A percentile compares a stretch with the other conserved stretches of the same genome.
Evolutionary conservation across 176 grass and related monocot genomes (phyloP).

Genomic region (Puccinellia tenuiflora): DNA sequence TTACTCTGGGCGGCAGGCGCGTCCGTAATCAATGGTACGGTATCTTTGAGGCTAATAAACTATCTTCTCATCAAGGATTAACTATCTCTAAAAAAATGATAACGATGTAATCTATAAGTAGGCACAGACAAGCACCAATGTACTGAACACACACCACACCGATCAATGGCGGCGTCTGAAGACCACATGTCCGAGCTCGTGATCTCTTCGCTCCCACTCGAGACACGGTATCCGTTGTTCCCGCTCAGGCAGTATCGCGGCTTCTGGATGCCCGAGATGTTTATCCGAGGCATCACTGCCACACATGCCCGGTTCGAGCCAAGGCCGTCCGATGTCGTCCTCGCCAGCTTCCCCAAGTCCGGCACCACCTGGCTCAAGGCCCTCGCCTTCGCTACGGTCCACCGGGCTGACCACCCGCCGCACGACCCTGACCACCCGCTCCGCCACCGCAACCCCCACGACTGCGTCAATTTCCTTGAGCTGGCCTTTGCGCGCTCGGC

Average conservation of each 20-base stretch:
- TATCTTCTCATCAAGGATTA: too few relatives aligned
- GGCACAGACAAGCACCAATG: too few relatives aligned
- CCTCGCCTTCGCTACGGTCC: neutral
- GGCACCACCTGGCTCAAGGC: slow-evolving; percentile 53
- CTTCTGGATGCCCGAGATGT: slow-evolving; percentile 11
- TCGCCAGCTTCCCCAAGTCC: slow-evolving; percentile 31
- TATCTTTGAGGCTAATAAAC: too few relatives aligned
- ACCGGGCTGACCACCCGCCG: neutral
- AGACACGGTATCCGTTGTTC: neutral
- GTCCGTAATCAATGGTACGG: too few relatives aligned
- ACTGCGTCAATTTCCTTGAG: too few relatives aligned
- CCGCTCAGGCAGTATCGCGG: slow-evolving; percentile 5
- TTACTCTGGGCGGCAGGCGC: too few relatives aligned
- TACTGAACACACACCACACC: too few relatives aligned
- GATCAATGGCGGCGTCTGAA: too few relatives aligned
- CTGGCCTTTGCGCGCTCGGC: too few relatives aligned
- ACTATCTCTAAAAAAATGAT: too few relatives aligned
- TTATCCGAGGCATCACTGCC: neutral
- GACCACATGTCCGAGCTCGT: neutral
- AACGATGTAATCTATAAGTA: too few relatives aligned
- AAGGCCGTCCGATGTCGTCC: neutral
- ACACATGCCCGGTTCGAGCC: neutral
- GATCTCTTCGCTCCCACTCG: neutral
- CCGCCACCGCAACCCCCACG: too few relatives aligned
- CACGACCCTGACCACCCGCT: neutral